Conservation (phyloP, 768 basidiomycete species). For the Boletus rubropictus region DNA sequence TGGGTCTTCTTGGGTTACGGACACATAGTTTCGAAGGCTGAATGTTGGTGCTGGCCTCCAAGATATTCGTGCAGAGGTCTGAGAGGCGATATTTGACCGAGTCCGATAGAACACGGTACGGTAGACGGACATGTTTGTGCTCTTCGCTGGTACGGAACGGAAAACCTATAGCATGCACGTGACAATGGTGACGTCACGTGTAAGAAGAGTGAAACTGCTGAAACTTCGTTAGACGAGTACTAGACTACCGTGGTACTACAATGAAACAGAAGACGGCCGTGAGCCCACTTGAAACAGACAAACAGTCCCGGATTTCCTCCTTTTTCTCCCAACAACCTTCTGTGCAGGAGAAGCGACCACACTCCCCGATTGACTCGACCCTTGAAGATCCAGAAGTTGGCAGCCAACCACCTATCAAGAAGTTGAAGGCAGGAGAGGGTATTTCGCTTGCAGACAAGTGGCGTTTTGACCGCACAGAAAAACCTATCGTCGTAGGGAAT, state of each 20-base stretch:
- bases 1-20: conserved; percentile 35
- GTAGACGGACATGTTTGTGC: conserved; percentile 6
- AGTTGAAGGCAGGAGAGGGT: conserved; percentile 20
- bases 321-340: conserved; percentile 33
- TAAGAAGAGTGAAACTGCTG: not conserved
- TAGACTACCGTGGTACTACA: not conserved
- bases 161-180: conserved; percentile 20
- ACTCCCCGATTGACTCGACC: conserved; percentile 50
- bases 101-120: conserved; percentile 5
- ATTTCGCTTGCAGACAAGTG: conserved; percentile 34
- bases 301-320: conserved; percentile 38
- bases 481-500: conserved; percentile 9
- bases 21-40: conserved; percentile 9
- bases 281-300: conserved; percentile 1
- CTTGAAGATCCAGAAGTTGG: conserved; percentile 32
- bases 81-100: conserved; percentile 2
- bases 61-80: not conserved
- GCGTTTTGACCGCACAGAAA: conserved; percentile 36
- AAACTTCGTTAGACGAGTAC: too few relatives aligned
- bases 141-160: not conserved
- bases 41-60: not conserved
- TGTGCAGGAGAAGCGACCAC: conserved; percentile 27
- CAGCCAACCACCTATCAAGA: conserved; percentile 27
- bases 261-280: conserved; percentile 19
- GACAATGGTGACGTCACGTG: conserved; percentile 24